Conservation (phyloP, 2,329 filamentous ascomycete species). For the Colletotrichum liaoningense region DNA sequence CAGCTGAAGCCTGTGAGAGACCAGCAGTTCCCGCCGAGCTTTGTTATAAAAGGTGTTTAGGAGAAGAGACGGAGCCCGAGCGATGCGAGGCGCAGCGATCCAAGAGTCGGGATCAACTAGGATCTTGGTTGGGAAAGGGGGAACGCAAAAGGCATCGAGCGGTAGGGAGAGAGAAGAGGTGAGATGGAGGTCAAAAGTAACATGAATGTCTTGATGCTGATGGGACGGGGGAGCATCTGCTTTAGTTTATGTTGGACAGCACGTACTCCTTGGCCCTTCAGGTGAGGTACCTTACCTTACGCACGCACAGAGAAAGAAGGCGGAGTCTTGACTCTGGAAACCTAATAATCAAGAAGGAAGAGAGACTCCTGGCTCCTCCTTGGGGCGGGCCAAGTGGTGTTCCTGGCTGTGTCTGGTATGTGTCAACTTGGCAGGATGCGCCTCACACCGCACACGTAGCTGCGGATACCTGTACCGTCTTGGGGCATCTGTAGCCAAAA, state of each 20-base stretch:
- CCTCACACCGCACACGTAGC: neutral
- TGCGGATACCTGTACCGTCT: neutral
- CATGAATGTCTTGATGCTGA: neutral
- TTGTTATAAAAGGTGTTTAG: constrained; percentile 20
- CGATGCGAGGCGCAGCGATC: constrained; percentile 30
- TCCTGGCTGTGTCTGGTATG: neutral
- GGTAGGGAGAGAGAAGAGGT: neutral
- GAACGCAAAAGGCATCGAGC: neutral
- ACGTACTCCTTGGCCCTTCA: neutral
- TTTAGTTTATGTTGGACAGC: neutral
- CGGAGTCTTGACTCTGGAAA: neutral
- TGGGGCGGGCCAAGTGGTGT: neutral
- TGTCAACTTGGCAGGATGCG: neutral
- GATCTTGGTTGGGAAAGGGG: neutral
- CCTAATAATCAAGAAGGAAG: neutral
- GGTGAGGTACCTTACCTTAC: too few relatives aligned
- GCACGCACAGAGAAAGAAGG: neutral
- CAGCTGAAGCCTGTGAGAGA: neutral
- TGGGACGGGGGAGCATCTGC: neutral
- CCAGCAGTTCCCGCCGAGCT: neutral
- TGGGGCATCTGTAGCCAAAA: neutral
- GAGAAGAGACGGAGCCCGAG: constrained; percentile 31
- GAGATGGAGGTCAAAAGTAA: neutral
- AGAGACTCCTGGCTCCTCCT: neutral
- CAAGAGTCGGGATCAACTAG: neutral